These are phyloP conservation scores for Epipyxis sp. DNA, from an alignment of 108 stramenopile genomes.

Conservation along the genomic window DNA sequence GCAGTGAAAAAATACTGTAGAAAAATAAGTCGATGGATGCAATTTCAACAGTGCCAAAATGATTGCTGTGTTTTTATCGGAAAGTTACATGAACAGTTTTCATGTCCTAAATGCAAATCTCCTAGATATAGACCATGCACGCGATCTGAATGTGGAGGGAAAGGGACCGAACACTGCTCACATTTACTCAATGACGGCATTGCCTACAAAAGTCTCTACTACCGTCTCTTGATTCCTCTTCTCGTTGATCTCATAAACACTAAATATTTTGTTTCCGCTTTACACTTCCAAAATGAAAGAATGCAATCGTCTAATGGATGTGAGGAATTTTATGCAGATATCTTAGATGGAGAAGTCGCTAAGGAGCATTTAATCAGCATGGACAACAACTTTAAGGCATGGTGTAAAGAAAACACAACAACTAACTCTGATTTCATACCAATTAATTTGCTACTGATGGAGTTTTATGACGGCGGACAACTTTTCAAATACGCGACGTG, in stretches of 20 bases:
- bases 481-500: background rate
- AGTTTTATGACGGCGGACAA: background rate
- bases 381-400: constrained; percentile 3
- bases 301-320: background rate
- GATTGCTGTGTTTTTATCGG: constrained; percentile 24
- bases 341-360: constrained; percentile 13
- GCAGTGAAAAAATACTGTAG: too few relatives aligned
- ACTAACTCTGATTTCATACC: too few relatives aligned
- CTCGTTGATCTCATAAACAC: constrained; percentile 6
- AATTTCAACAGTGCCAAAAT: constrained; percentile 6
- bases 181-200: constrained; percentile 23
- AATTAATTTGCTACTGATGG: too few relatives aligned
- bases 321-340: too few relatives aligned
- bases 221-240: background rate
- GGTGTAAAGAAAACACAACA: too few relatives aligned
- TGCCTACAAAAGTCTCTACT: constrained; percentile 13
- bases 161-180: background rate
- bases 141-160: constrained; percentile 8
- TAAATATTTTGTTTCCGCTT: background rate
- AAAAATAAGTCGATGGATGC: background rate
- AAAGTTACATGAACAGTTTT: background rate
- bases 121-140: constrained; percentile 10
- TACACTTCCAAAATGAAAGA: background rate
- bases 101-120: constrained; percentile 23
- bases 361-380: constrained; percentile 8